phyloP scores from a whole-genome alignment of 179 eudicot species.

The Kewa caespitosa region DNA sequence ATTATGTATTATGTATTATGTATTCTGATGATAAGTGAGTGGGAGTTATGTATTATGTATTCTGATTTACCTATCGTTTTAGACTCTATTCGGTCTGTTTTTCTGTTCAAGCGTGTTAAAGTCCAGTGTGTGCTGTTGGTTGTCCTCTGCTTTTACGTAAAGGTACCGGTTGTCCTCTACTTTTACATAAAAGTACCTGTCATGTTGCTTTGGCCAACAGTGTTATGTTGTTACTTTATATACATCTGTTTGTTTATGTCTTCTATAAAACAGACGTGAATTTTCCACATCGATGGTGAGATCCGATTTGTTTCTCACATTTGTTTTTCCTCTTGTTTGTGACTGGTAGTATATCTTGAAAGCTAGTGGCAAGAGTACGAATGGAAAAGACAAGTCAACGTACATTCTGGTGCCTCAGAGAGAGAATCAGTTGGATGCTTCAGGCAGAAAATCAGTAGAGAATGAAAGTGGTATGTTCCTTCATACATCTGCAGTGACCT shows the following conservation, averaged over 20 bases:
- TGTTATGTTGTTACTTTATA: neutral
- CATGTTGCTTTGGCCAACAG: neutral
- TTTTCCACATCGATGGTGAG: too few relatives aligned
- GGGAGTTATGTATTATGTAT: too few relatives aligned
- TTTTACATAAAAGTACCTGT: neutral
- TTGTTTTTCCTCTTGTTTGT: conserved; percentile 3
- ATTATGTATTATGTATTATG: too few relatives aligned
- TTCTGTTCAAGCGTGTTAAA: neutral
- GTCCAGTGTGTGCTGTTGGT: neutral
- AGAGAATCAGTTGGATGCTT: conserved; percentile 43
- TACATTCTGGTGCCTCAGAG: conserved; percentile 47
- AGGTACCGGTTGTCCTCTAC: too few relatives aligned
- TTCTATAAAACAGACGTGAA: neutral
- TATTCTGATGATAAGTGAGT: too few relatives aligned
- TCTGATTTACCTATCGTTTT: too few relatives aligned
- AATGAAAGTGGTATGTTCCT: conserved; percentile 48
- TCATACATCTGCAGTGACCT: neutral
- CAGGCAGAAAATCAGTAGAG: conserved; percentile 43
- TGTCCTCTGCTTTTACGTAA: too few relatives aligned
- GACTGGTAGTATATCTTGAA: conserved; percentile 61
- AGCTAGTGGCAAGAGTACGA: conserved; percentile 53
- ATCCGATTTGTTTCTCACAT: conserved; percentile 7
- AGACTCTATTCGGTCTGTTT: neutral
- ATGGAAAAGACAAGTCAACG: conserved; percentile 63
- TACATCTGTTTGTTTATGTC: neutral